Evolutionary conservation across 805 yeast species (phyloP), one percentile per base, ranked within the genome.

Genomic region (Candida nonsorbophila): DNA sequence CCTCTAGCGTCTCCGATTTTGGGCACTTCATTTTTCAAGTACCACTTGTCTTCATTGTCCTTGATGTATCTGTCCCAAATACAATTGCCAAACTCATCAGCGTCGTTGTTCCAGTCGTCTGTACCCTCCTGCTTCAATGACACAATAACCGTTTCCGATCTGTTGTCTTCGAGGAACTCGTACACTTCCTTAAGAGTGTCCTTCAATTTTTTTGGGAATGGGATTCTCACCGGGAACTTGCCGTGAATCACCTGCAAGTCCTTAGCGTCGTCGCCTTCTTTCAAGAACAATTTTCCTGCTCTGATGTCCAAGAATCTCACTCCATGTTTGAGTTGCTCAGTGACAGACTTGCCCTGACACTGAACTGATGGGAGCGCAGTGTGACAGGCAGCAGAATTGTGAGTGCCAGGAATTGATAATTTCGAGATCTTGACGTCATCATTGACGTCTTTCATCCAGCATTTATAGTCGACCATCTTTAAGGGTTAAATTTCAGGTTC

Each of bases 351-450:
- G 11, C 75, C 81, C 51, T 83, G 92, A 51, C 92, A 83, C 48
- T 77, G 80, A 17, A 83, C 88, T 0, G 85, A 74, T 16, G 90
- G 90, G 25, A 80, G 56, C 2, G 88, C 80, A 6, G 70, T 59
- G 49, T 79, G 78, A 42, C 72, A 75, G 5, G 90, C 90, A 9
- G 82, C 85, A 23, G 84, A 69, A 49, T 83, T 82, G 58, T 83
- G 92, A n/a, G 90, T 82, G n/a, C 92, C 92, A 7, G 90, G 87
- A 29, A 83, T 62, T 0, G 88, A 62, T 29, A 83, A 62, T 33
- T 67, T 57, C 3, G 80, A 63, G 20, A 83, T 37, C 22, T 45
- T 45, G 13, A 69, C 58, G 49, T 74, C 61, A 46, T 79, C 84
- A 30, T 59, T 53, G 34, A 80, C 46, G 7, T 67, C 63, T 19